Conservation (phyloP, 2,329 filamentous ascomycete genomes). For the Apiospora pterosperma region DNA sequence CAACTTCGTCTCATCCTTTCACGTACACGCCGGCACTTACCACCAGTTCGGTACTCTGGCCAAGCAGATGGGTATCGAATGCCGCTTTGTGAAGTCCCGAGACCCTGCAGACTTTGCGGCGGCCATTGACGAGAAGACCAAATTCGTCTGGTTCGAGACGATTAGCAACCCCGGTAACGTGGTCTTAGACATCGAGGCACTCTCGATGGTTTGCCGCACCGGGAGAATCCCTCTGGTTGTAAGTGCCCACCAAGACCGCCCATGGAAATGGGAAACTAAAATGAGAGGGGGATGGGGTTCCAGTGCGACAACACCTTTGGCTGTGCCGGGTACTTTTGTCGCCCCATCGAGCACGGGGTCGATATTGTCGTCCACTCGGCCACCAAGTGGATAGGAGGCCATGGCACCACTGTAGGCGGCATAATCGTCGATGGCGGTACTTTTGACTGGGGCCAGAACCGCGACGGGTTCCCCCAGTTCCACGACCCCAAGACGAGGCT, state of each 20-base stretch:
- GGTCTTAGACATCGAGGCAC: slow-evolving; percentile 83
- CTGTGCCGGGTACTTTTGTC: slow-evolving; percentile 82
- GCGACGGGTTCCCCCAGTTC: slow-evolving; percentile 85
- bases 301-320: slow-evolving; percentile 94
- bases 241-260: slow-evolving; percentile 23
- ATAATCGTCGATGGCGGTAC: slow-evolving; percentile 85
- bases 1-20: slow-evolving; percentile 88
- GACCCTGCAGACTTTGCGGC: slow-evolving; percentile 72
- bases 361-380: slow-evolving; percentile 94
- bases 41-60: slow-evolving; percentile 88
- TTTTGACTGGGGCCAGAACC: slow-evolving; percentile 89
- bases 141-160: slow-evolving; percentile 85
- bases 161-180: slow-evolving; percentile 95
- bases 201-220: slow-evolving; percentile 72
- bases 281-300: not conserved
- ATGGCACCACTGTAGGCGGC: slow-evolving; percentile 87
- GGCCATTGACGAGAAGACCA: slow-evolving; percentile 87
- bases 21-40: slow-evolving; percentile 95
- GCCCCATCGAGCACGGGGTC: slow-evolving; percentile 84
- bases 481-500: slow-evolving; percentile 76
- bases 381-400: slow-evolving; percentile 95
- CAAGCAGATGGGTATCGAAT: slow-evolving; percentile 75
- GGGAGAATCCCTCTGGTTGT: slow-evolving; percentile 64
- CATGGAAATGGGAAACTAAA: slow-evolving; percentile 1
- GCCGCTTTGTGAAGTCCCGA: slow-evolving; percentile 84